A percentile compares a stretch with the other conserved stretches of the same genome.
Conservation (phyloP, 331 rosid species). For the Malus hybrid region DNA sequence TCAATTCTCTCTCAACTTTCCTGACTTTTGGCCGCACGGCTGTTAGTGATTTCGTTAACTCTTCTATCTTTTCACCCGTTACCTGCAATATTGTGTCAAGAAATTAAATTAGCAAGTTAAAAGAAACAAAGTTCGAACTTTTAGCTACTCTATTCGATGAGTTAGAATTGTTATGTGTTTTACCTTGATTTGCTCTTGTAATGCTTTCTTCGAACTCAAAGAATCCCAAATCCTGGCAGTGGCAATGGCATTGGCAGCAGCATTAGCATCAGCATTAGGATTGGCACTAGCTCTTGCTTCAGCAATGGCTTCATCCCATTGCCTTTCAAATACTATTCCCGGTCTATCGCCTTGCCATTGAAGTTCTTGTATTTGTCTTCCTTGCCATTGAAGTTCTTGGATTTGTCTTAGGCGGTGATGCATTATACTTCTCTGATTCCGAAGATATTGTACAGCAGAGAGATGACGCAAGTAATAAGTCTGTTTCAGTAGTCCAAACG, state of each 20-base stretch:
- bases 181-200: constrained; percentile 26
- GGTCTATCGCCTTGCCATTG: not conserved
- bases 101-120: not conserved
- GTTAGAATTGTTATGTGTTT: not conserved
- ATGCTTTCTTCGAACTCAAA: constrained; percentile 8
- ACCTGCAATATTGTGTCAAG: constrained; percentile 4
- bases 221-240: constrained; percentile 11
- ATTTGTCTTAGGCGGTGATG: not conserved
- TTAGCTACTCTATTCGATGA: not conserved
- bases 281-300: constrained; percentile 8
- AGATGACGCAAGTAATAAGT: too few relatives aligned
- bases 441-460: too few relatives aligned
- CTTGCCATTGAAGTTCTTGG: not conserved
- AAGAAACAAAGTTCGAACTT: not conserved
- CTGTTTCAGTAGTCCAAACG: not conserved
- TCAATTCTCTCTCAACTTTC: constrained; percentile 5
- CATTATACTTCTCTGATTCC: not conserved
- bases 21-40: not conserved
- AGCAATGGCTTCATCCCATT: not conserved
- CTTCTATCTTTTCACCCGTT: constrained; percentile 1
- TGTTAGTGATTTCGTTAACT: not conserved
- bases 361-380: not conserved
- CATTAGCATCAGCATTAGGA: constrained; percentile 9
- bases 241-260: constrained; percentile 12
- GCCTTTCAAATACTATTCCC: not conserved